Percentiles rank a stretch among this genome's conserved stretches.
Evolutionary conservation across 2,329 filamentous ascomycete species (phyloP).

Genomic region (Plectosphaerella plurivora): DNA sequence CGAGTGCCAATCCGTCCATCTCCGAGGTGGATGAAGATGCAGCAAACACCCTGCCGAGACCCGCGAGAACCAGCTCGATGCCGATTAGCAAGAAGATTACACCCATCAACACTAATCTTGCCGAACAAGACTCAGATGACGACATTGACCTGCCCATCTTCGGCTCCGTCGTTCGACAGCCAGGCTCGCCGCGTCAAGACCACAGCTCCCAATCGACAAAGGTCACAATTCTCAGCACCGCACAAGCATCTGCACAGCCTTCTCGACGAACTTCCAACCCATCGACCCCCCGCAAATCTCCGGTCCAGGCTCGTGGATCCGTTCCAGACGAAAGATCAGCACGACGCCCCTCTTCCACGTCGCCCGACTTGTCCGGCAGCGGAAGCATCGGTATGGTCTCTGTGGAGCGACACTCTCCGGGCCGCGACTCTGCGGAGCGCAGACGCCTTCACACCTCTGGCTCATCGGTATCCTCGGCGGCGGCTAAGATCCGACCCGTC

Average conservation of each 20-base stretch:
- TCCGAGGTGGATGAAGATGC: constrained; percentile 38
- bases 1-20: constrained; percentile 27
- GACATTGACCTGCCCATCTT: constrained; percentile 14
- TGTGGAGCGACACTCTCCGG: constrained; percentile 24
- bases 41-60: constrained; percentile 10
- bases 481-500: constrained; percentile 46
- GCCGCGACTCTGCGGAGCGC: constrained; percentile 9
- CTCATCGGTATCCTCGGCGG: constrained; percentile 45
- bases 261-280: constrained; percentile 21
- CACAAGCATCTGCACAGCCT: constrained; percentile 19
- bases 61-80: background rate
- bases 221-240: constrained; percentile 25
- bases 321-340: background rate
- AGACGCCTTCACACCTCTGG: constrained; percentile 42
- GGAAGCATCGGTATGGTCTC: constrained; percentile 31
- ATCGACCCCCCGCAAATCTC: constrained; percentile 27
- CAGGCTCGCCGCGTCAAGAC: constrained; percentile 14
- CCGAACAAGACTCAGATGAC: background rate
- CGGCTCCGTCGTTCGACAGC: constrained; percentile 13
- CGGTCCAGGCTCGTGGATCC: constrained; percentile 12
- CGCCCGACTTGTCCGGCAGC: constrained; percentile 3
- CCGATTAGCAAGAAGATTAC: background rate
- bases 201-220: constrained; percentile 23
- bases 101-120: background rate
- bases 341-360: background rate